phyloP scores from a whole-genome alignment of 2,329 filamentous ascomycete species.

The Furcasterigmium sp. region DNA sequence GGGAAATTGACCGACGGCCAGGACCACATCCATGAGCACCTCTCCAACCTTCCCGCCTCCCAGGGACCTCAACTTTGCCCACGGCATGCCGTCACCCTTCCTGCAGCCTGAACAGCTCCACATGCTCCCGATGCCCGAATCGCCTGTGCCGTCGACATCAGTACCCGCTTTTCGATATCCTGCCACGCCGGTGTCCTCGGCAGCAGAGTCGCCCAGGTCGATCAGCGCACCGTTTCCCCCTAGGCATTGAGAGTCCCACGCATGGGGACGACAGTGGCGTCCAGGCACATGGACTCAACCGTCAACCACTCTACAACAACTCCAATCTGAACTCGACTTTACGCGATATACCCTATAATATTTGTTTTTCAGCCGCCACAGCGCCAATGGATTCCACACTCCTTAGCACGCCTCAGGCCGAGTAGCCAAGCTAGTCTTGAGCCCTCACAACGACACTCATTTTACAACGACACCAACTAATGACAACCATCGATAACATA shows the following conservation, averaged over 20 bases:
- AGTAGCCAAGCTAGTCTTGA: constrained; percentile 18
- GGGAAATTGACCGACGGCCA: constrained; percentile 51
- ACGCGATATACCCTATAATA: constrained; percentile 16
- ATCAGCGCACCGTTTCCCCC: constrained; percentile 11
- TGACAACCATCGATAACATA: background rate
- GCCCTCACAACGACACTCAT: constrained; percentile 8
- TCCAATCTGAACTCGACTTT: constrained; percentile 9
- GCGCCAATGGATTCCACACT: constrained; percentile 28
- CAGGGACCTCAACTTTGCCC: constrained; percentile 26
- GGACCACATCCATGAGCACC: constrained; percentile 42
- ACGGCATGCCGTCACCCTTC: constrained; percentile 35
- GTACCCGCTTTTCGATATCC: constrained; percentile 29
- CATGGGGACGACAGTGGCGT: constrained; percentile 4
- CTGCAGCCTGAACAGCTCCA: constrained; percentile 34
- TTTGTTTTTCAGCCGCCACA: constrained; percentile 21
- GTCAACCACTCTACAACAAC: constrained; percentile 26
- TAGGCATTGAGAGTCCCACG: constrained; percentile 5
- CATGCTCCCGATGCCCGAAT: constrained; percentile 41
- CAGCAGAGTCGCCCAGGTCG: constrained; percentile 21
- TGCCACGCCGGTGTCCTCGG: constrained; percentile 14
- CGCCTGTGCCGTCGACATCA: constrained; percentile 28
- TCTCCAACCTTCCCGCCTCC: constrained; percentile 25
- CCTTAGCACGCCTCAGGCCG: constrained; percentile 20
- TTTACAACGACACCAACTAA: constrained; percentile 2
- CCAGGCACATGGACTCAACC: constrained; percentile 24